phyloP scores from a whole-genome alignment of 768 basidiomycete species.

The Boletus rubropictus region DNA sequence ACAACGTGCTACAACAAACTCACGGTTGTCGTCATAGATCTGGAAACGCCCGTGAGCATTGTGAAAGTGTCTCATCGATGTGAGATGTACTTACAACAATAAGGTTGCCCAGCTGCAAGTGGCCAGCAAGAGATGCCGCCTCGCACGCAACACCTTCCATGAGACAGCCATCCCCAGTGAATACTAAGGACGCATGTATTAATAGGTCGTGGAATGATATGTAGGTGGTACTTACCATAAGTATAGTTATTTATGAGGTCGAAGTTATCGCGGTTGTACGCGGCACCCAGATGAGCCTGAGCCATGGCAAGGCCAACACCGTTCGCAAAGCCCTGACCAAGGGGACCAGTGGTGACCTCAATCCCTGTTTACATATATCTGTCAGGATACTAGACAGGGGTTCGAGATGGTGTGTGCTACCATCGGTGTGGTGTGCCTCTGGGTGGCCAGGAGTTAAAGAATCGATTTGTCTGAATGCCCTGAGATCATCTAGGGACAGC shows the following conservation, averaged over 20 bases:
- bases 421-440: slow-evolving; percentile 66
- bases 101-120: slow-evolving; percentile 88
- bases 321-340: slow-evolving; percentile 92
- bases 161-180: slow-evolving; percentile 91
- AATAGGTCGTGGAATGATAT: not conserved
- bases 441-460: slow-evolving; percentile 94
- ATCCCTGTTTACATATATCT: slow-evolving; percentile 40
- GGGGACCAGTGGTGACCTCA: slow-evolving; percentile 93
- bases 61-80: slow-evolving; percentile 7
- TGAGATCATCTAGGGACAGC: slow-evolving; percentile 86
- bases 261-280: slow-evolving; percentile 83
- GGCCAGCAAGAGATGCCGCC: slow-evolving; percentile 88
- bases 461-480: slow-evolving; percentile 85
- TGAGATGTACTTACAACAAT: slow-evolving; percentile 61
- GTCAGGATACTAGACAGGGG: slow-evolving; percentile 9
- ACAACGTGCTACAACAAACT: slow-evolving; percentile 25
- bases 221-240: slow-evolving; percentile 52
- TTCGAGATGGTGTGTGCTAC: slow-evolving; percentile 25
- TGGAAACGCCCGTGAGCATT: slow-evolving; percentile 27
- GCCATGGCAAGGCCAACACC: slow-evolving; percentile 92
- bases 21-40: slow-evolving; percentile 96
- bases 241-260: slow-evolving; percentile 82
- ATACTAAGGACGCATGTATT: slow-evolving; percentile 43
- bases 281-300: slow-evolving; percentile 84
- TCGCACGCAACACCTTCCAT: slow-evolving; percentile 97